Evolutionary conservation across 139 green algal genomes (phyloP), one percentile per base, ranked within the genome.

Genomic region (Choricystis sp.): DNA sequence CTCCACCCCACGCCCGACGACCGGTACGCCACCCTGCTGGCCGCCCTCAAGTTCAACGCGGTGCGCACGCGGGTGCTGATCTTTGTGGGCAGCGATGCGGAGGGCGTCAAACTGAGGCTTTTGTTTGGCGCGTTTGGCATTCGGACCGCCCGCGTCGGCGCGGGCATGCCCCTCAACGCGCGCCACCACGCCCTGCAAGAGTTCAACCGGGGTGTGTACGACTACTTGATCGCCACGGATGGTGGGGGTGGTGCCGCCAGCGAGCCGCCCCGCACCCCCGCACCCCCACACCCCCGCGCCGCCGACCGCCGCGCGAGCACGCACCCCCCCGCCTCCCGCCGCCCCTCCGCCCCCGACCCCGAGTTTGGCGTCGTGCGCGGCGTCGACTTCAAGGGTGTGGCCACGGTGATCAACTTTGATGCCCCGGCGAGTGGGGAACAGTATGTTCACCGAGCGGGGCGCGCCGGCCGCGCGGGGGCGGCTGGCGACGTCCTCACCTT

Each of bases 311-410:
- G n/a, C n/a, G n/a, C n/a, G n/a, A n/a, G n/a, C n/a, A n/a, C n/a
- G n/a, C n/a, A n/a, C n/a, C 9, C 40, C 9, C 40, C 40, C 40
- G 40, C 40, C 9, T 16, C 40, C 9, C 40, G 40, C 40, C 40
- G 9, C 40, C 40, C 40, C 9, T 9, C 40, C 40, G 40, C 40
- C 40, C 9, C 40, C 40, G 77, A 88, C 55, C 84, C 81, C 56
- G 91, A 97, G 83, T 98, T 93, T 82, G 92, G 92, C 1, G 92
- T 98, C 1, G 91, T 89, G 4, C 74, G 92, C 0, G 92, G 92
- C 24, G 88, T 98, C 22, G 92, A 98, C 69, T 98, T 98, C 75
- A 92, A 96, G 74, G 86, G 84, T 19, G 92, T 98, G 5, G 59
- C 67, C 25, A 97, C 90, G 1, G 85, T 98, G 4, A 70, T 97